These are phyloP conservation scores for Sporopachydermia lactativora DNA, from an alignment of 805 yeast species.

Conservation along the genomic window DNA sequence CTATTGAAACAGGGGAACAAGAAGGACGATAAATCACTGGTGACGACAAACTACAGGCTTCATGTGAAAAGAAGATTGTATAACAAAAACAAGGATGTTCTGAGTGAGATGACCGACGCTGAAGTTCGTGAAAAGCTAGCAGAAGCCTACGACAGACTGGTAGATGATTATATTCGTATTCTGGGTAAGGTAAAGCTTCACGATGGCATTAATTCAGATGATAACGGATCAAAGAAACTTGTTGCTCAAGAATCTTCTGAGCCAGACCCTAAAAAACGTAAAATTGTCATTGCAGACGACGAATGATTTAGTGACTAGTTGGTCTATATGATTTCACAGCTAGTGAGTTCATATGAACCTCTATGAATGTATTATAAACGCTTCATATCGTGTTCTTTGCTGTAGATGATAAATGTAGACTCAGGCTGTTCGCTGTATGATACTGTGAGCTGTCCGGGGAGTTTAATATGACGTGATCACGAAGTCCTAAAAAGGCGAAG, in stretches of 20 bases:
- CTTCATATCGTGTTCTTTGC: too few species aligned
- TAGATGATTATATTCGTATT: not conserved
- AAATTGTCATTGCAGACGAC: not conserved
- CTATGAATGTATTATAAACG: too few species aligned
- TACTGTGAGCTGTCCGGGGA: too few species aligned
- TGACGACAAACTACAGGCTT: slow-evolving; percentile 25
- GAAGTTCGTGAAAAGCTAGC: not conserved
- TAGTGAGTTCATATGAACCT: too few species aligned
- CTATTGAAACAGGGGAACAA: slow-evolving; percentile 9
- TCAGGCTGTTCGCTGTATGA: too few species aligned
- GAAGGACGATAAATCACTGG: slow-evolving; percentile 6
- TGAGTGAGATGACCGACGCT: not conserved
- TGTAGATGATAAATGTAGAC: too few species aligned
- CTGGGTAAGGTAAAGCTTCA: not conserved
- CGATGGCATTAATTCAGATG: not conserved
- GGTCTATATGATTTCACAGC: too few species aligned
- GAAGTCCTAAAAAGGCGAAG: too few species aligned
- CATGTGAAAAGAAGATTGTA: slow-evolving; percentile 65
- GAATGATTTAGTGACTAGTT: too few species aligned
- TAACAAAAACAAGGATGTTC: slow-evolving; percentile 39
- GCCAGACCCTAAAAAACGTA: not conserved
- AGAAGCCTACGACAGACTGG: not conserved
- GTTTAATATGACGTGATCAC: too few species aligned
- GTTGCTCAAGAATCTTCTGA: not conserved
- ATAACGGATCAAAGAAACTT: not conserved